phyloP scores from a whole-genome alignment of 129 eudicot species.

The Ambrosia artemisiifolia region DNA sequence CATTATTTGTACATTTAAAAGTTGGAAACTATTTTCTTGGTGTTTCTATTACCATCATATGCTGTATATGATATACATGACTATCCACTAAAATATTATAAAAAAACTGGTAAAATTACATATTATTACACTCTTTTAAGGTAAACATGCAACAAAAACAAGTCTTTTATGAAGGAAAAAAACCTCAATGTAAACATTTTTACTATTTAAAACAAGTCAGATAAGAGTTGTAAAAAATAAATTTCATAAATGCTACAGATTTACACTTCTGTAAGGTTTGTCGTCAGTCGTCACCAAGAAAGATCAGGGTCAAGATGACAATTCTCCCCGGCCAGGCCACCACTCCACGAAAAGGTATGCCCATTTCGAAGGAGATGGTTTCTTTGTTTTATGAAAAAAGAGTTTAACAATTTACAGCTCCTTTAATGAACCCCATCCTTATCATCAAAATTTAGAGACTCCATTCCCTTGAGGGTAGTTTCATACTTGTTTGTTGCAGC shows the following conservation, averaged over 20 bases:
- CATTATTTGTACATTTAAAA: too few relatives aligned
- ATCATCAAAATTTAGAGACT: slow-evolving; percentile 66
- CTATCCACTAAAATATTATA: too few relatives aligned
- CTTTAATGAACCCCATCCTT: slow-evolving; percentile 49
- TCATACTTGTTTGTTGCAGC: slow-evolving; percentile 56
- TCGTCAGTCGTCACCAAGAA: slow-evolving; percentile 7
- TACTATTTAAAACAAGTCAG: slow-evolving; percentile 10
- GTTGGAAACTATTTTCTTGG: too few relatives aligned
- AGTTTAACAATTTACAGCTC: slow-evolving; percentile 41
- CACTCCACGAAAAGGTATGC: not conserved
- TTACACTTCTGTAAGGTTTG: slow-evolving; percentile 28
- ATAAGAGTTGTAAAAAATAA: not conserved
- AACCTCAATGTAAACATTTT: not conserved
- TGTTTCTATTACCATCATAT: too few relatives aligned
- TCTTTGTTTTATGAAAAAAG: slow-evolving; percentile 16
- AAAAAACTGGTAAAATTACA: too few relatives aligned
- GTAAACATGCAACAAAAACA: too few relatives aligned
- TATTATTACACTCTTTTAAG: too few relatives aligned
- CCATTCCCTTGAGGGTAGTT: slow-evolving; percentile 74
- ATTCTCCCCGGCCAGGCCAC: not conserved
- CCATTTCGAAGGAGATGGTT: slow-evolving; percentile 2
- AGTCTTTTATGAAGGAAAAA: not conserved
- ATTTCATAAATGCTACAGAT: slow-evolving; percentile 26
- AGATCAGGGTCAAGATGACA: not conserved
- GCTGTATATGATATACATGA: too few relatives aligned